Conservation (phyloP, 2,329 filamentous ascomycete species). For the Fusarium veterinarium region DNA sequence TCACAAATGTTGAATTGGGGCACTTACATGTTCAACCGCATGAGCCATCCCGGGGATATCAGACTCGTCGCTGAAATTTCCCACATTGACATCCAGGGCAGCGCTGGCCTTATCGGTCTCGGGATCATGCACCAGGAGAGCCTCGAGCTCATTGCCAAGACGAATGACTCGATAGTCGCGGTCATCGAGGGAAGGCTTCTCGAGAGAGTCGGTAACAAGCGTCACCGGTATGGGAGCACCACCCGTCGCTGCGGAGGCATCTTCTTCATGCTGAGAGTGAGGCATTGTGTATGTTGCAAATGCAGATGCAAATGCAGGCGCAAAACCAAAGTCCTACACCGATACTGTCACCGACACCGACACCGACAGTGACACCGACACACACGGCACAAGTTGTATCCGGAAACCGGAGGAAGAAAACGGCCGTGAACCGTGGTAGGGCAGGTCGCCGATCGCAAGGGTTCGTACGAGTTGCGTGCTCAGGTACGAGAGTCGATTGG, state of each 20-base stretch:
- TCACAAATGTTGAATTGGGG: background rate
- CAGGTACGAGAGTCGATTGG: constrained; percentile 17
- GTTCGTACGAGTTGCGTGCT: constrained; percentile 24
- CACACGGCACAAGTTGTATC: constrained; percentile 10
- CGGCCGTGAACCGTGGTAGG: constrained; percentile 19
- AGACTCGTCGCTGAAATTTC: constrained; percentile 91
- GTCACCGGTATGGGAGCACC: constrained; percentile 48
- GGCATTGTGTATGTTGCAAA: constrained; percentile 45
- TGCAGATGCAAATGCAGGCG: constrained; percentile 6
- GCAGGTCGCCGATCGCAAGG: constrained; percentile 30
- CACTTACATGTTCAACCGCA: constrained; percentile 85
- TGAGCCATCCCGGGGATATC: constrained; percentile 96
- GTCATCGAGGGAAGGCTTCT: constrained; percentile 87
- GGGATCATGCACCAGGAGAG: constrained; percentile 89
- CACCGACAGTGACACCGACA: constrained; percentile 30
- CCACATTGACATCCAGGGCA: constrained; percentile 94
- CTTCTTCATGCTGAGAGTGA: constrained; percentile 44
- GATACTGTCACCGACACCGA: constrained; percentile 18
- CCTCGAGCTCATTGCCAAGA: constrained; percentile 88
- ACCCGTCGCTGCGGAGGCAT: constrained; percentile 38
- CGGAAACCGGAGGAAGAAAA: constrained; percentile 20
- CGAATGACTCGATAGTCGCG: constrained; percentile 88
- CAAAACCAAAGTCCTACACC: constrained; percentile 22
- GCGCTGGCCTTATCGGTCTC: constrained; percentile 98
- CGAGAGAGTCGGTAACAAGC: constrained; percentile 74